Conservation (phyloP, 208 protist species). For the Herpetomonas tarakana region DNA sequence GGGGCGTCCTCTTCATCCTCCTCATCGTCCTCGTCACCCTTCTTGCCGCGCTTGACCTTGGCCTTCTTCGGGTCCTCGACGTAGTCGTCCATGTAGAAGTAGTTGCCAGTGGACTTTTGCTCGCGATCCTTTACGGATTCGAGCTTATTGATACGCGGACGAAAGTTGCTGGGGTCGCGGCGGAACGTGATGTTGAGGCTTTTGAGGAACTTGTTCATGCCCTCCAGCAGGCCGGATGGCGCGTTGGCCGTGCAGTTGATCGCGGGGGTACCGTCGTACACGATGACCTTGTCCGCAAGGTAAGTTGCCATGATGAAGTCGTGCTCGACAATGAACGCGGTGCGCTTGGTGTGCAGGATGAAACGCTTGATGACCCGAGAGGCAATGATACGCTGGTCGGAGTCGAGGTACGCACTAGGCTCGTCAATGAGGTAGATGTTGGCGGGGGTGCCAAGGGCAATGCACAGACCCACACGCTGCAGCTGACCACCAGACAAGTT, state of each 20-base stretch:
- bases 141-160: conserved; percentile 99
- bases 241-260: conserved; percentile 93
- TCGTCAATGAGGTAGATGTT: conserved; percentile 99
- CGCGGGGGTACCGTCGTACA: conserved; percentile 98
- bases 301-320: conserved; percentile 99
- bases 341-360: conserved; percentile 99
- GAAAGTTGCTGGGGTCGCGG: conserved; percentile 98
- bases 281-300: conserved; percentile 99
- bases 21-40: conserved; percentile 95
- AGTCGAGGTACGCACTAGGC: conserved; percentile 99
- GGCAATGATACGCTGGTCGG: conserved; percentile 99
- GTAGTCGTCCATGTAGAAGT: conserved; percentile 96
- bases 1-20: conserved; percentile 8
- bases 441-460: conserved; percentile 98
- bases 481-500: conserved; percentile 99
- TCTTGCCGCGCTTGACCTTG: conserved; percentile 25
- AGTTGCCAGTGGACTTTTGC: conserved; percentile 98
- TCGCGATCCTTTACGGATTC: conserved; percentile 98
- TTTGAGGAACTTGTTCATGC: conserved; percentile 99
- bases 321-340: conserved; percentile 99
- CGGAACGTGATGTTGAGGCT: conserved; percentile 98
- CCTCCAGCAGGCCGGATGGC: conserved; percentile 80
- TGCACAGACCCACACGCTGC: conserved; percentile 98
- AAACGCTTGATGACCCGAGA: conserved; percentile 98
- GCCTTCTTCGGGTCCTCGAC: conserved; percentile 45